Base-by-base conservation (phyloP, 768 basidiomycete genomes). In the Trametes meyenii region DNA sequence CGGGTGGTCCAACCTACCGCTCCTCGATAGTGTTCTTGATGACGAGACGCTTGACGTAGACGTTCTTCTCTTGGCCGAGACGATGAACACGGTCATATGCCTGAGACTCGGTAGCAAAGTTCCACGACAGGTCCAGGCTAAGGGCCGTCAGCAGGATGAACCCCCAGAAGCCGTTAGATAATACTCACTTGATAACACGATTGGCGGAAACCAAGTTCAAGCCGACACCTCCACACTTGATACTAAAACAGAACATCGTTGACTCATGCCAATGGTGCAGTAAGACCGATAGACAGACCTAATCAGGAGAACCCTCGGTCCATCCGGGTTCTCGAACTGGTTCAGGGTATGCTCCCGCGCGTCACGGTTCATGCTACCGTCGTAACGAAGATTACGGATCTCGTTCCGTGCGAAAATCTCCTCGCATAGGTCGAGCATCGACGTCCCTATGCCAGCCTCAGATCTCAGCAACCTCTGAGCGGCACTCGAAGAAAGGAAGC, bases 111-210 rank as follows among this genome's bases (percentile, higher is more conserved):
- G 85, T 76, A 0, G 88, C 88, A 64, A 82, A 87, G 67, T 88
- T 89, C 88, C 88, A 90, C 26, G 85, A 85, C 17, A 89, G 75
- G 69, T 89, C 89, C 79, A 90, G 79, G 70, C 86, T 88, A 39
- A 10, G 10, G 1, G 23, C 4, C 23, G 21, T 42, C 23, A 1
- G 49, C 24, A 2, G 4, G 12, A 17, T 10, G 5, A 1, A 1
- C 13, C 39, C 42, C 42, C 26, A 17, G 24, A 49, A 19, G 17
- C 12, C 10, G 21, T 21, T 26, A 7, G 48, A 51, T 44, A 35
- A 13, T 11, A 55, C 81, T 49, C 66, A 88, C 86, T 87, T 87
- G 65, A 90, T 78, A 33, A 89, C 83, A 5, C 88, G 84, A 67
- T 89, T 89, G 0, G 89, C 89, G 14, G 80, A 73, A 2, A 86